These are phyloP conservation scores for Epichloe gansuensis DNA, from an alignment of 2,329 filamentous ascomycete species.

Conservation along the genomic window DNA sequence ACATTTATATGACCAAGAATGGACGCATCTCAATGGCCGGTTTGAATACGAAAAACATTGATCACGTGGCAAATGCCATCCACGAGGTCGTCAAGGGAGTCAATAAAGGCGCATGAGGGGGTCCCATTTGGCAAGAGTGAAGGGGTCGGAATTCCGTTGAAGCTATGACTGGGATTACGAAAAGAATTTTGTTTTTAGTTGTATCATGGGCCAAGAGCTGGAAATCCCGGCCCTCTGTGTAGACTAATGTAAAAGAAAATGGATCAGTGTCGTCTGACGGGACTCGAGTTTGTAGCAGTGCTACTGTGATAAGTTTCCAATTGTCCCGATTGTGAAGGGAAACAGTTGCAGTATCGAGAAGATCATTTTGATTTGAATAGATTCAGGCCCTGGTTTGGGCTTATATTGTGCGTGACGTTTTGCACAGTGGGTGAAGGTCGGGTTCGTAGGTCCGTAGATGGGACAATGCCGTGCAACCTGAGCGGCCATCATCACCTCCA, in stretches of 20 bases:
- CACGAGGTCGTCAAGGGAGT: constrained; percentile 58
- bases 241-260: not conserved
- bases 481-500: too few species aligned
- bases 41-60: constrained; percentile 82
- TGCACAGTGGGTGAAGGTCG: too few species aligned
- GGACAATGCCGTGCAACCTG: too few species aligned
- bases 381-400: too few species aligned
- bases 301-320: too few species aligned
- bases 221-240: constrained; percentile 2
- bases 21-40: constrained; percentile 97
- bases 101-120: constrained; percentile 9
- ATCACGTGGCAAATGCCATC: constrained; percentile 84
- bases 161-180: not conserved
- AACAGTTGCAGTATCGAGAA: too few species aligned
- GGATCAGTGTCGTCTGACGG: not conserved
- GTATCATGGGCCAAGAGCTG: constrained; percentile 6
- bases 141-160: not conserved
- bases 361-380: too few species aligned
- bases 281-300: too few species aligned
- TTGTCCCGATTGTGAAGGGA: too few species aligned
- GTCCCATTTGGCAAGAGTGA: not conserved
- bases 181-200: not conserved
- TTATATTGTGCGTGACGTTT: too few species aligned
- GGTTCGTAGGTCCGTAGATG: too few species aligned
- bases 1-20: constrained; percentile 95